phyloP scores from a whole-genome alignment of 306 rosid genomes.

The Dalbergia oliveri region DNA sequence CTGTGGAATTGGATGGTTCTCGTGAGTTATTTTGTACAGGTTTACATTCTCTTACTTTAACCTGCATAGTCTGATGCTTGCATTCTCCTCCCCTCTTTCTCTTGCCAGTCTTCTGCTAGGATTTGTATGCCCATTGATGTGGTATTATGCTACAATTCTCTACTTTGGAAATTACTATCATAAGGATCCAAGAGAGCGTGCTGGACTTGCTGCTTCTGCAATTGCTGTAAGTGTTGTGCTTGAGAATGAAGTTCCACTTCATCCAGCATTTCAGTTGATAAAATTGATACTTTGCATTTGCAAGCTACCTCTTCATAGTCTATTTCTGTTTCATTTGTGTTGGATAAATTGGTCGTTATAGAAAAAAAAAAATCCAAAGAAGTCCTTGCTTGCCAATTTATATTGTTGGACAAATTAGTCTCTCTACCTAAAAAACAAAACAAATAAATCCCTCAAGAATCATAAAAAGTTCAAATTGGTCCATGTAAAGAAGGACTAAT shows the following conservation, averaged over 20 bases:
- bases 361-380: neutral
- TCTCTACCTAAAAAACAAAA: too few relatives aligned
- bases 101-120: conserved; percentile 81
- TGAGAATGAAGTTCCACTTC: conserved; percentile 27
- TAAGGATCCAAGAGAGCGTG: conserved; percentile 93
- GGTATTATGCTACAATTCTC: conserved; percentile 91
- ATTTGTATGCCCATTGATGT: conserved; percentile 75
- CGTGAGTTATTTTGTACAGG: conserved; percentile 52
- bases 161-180: conserved; percentile 83
- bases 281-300: conserved; percentile 24
- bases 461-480: too few relatives aligned
- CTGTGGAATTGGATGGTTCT: conserved; percentile 72
- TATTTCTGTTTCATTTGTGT: conserved; percentile 11
- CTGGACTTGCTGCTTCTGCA: conserved; percentile 96
- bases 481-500: too few relatives aligned
- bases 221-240: conserved; percentile 67
- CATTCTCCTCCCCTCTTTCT: conserved; percentile 19
- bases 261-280: neutral
- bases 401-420: too few relatives aligned
- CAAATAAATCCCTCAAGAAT: too few relatives aligned
- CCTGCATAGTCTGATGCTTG: conserved; percentile 30
- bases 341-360: neutral
- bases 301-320: neutral
- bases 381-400: neutral
- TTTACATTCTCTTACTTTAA: conserved; percentile 4